A percentile compares a stretch with the other conserved stretches of the same genome.
Conservation (phyloP, 306 rosid genomes). For the Castanea sativa region DNA sequence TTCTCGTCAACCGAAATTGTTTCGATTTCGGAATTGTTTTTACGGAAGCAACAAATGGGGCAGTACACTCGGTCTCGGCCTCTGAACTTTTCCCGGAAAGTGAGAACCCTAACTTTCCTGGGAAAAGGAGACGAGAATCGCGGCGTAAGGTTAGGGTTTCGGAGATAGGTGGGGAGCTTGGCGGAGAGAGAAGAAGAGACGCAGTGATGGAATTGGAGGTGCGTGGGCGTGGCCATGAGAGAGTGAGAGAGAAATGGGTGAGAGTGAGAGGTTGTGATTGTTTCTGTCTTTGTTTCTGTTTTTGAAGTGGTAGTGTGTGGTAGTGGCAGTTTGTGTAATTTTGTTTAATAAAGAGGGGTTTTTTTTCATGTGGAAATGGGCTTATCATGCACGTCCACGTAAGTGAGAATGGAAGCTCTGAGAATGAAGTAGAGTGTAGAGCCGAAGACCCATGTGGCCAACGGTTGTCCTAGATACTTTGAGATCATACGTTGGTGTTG, state of each 20-base stretch:
- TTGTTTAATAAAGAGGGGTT: background rate
- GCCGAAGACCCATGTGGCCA: background rate
- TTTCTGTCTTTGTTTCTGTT: background rate
- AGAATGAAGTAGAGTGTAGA: background rate
- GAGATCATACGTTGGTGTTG: background rate
- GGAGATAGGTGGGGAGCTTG: slow-evolving; percentile 3
- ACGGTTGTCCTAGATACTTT: slow-evolving; percentile 11
- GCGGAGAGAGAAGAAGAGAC: slow-evolving; percentile 31
- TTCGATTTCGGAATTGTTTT: slow-evolving; percentile 42
- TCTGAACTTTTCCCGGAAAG: slow-evolving; percentile 9
- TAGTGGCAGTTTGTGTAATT: slow-evolving; percentile 42
- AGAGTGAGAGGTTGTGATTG: background rate
- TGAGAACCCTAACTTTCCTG: slow-evolving; percentile 31
- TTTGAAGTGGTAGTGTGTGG: background rate
- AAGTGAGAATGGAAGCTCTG: background rate
- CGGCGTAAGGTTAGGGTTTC: slow-evolving; percentile 20
- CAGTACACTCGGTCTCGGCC: slow-evolving; percentile 25
- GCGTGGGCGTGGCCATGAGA: slow-evolving; percentile 37
- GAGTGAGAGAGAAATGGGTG: background rate
- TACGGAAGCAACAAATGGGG: slow-evolving; percentile 42
- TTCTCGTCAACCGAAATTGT: slow-evolving; percentile 26
- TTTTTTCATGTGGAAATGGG: background rate
- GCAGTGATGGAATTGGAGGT: slow-evolving; percentile 41
- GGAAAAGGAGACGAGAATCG: slow-evolving; percentile 23
- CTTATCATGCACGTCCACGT: slow-evolving; percentile 2